These are phyloP conservation scores for Saccharomycopsis fodiens DNA, from an alignment of 805 yeast species.

Conservation along the genomic window DNA sequence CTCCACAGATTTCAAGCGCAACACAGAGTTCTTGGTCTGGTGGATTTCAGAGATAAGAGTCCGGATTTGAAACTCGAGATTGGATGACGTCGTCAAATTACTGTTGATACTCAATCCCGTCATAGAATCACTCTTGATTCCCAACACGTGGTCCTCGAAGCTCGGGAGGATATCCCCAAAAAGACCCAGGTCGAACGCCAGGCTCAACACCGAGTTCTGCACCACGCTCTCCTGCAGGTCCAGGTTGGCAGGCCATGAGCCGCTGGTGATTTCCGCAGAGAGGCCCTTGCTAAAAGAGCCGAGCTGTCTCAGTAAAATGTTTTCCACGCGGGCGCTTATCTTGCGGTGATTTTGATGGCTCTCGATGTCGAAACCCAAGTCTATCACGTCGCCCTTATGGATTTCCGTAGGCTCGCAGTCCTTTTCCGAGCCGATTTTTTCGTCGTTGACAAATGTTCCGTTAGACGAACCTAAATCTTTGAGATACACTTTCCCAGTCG, in stretches of 20 bases:
- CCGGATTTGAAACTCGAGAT: conserved; percentile 48
- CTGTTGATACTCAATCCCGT: conserved; percentile 55
- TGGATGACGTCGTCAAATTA: conserved; percentile 49
- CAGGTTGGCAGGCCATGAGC: conserved; percentile 5
- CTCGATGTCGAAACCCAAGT: conserved; percentile 86
- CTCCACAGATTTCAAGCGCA: conserved; percentile 47
- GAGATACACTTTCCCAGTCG: conserved; percentile 58
- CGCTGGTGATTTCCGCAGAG: conserved; percentile 20
- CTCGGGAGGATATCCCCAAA: conserved; percentile 48
- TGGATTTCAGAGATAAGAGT: conserved; percentile 47
- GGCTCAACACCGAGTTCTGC: conserved; percentile 17
- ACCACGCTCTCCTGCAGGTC: conserved; percentile 21
- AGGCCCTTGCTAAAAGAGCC: conserved; percentile 22
- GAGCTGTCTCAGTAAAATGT: conserved; percentile 43
- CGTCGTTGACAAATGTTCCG: conserved; percentile 86
- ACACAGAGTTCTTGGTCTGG: conserved; percentile 51
- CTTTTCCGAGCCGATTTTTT: conserved; percentile 50
- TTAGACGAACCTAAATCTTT: conserved; percentile 87
- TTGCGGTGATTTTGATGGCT: conserved; percentile 57
- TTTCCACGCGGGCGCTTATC: conserved; percentile 77
- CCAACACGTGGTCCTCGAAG: conserved; percentile 44
- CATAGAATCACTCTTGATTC: conserved; percentile 38
- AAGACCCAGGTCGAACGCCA: conserved; percentile 49
- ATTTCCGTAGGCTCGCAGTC: conserved; percentile 50
- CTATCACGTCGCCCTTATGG: conserved; percentile 78